These are phyloP conservation scores for Talaromyces wortmannii DNA, from an alignment of 495 filamentous ascomycete species.

Conservation along the genomic window DNA sequence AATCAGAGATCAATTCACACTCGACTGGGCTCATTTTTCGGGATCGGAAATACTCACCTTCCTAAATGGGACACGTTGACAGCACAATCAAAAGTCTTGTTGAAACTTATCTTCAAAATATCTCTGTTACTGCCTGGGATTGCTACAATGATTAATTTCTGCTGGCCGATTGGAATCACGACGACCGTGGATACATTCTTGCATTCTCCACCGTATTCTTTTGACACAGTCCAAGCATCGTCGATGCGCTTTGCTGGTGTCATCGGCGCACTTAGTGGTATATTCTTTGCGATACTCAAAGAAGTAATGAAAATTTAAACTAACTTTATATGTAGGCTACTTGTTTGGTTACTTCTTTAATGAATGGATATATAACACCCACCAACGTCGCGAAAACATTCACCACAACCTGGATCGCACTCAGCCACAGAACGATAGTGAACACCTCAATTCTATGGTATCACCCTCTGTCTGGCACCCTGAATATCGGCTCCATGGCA, in stretches of 20 bases:
- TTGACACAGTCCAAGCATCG: conserved; percentile 26
- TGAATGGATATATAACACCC: conserved; percentile 24
- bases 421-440: neutral
- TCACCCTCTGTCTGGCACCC: conserved; percentile 15
- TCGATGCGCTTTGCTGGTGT: conserved; percentile 33
- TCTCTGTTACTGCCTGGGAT: conserved; percentile 18
- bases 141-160: conserved; percentile 26
- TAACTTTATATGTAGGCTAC: conserved; percentile 14
- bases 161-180: conserved; percentile 34
- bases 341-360: conserved; percentile 29
- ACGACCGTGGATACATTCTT: conserved; percentile 30
- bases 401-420: neutral
- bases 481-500: conserved; percentile 29
- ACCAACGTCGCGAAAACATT: conserved; percentile 2
- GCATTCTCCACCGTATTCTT: conserved; percentile 29
- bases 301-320: neutral
- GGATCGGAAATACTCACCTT: conserved; percentile 29
- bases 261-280: conserved; percentile 25
- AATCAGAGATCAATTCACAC: neutral
- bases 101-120: conserved; percentile 26
- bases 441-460: neutral
- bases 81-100: conserved; percentile 16
- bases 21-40: conserved; percentile 34
- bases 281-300: neutral
- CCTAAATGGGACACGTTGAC: conserved; percentile 14